Evolutionary conservation across 2,329 filamentous ascomycete species (phyloP).

Genomic region (Ophiostoma ulmi): DNA sequence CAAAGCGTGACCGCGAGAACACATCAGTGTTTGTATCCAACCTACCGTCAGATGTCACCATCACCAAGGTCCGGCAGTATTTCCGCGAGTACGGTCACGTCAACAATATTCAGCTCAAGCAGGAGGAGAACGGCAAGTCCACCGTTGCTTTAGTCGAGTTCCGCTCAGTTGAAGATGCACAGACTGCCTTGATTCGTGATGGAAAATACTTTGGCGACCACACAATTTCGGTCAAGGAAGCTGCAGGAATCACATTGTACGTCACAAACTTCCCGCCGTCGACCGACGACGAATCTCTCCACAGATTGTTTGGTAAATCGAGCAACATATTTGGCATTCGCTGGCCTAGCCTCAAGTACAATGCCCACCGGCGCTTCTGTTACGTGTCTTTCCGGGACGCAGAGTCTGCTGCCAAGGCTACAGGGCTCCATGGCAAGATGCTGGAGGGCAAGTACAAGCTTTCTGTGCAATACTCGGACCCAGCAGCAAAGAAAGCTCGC

Average conservation of each 20-base stretch:
- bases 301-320: constrained; percentile 63
- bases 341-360: constrained; percentile 86
- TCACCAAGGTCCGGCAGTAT: constrained; percentile 75
- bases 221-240: constrained; percentile 68
- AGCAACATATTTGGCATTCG: constrained; percentile 81
- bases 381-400: constrained; percentile 81
- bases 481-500: constrained; percentile 68
- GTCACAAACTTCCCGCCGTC: constrained; percentile 83
- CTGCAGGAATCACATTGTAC: constrained; percentile 75
- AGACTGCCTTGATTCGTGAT: constrained; percentile 74
- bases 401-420: constrained; percentile 65
- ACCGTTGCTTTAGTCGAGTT: constrained; percentile 81
- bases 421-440: constrained; percentile 63
- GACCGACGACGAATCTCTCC: constrained; percentile 66
- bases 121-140: constrained; percentile 55
- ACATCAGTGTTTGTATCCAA: constrained; percentile 77
- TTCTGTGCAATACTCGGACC: constrained; percentile 78
- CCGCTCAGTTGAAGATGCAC: constrained; percentile 69
- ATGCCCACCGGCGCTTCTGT: constrained; percentile 86
- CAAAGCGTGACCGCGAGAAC: constrained; percentile 84
- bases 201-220: constrained; percentile 71
- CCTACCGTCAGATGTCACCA: constrained; percentile 63
- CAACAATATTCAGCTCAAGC: constrained; percentile 66
- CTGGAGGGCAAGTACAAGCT: constrained; percentile 66
- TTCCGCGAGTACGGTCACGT: constrained; percentile 87